phyloP scores from a whole-genome alignment of 1,139 yeast genomes.

The Nakaseomyces glabratus region DNA sequence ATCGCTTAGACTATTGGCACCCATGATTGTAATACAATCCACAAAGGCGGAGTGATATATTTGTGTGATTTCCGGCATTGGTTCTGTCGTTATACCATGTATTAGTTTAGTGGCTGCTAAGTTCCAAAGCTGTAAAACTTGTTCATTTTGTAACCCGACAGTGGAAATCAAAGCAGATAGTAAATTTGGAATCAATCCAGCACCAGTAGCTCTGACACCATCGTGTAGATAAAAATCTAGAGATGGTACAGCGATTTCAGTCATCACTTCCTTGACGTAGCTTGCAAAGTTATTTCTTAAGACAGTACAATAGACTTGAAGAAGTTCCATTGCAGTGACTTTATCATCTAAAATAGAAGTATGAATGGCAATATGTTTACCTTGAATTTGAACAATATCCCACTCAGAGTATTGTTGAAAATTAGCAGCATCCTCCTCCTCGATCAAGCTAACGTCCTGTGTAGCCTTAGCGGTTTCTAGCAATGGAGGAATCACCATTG shows the following conservation, averaged over 20 bases:
- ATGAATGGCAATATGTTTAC: slow-evolving; percentile 90
- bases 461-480: slow-evolving; percentile 77
- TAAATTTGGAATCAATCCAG: slow-evolving; percentile 72
- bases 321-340: slow-evolving; percentile 80
- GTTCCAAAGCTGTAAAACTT: slow-evolving; percentile 62
- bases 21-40: slow-evolving; percentile 59
- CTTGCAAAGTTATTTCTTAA: slow-evolving; percentile 76
- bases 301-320: slow-evolving; percentile 80
- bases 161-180: slow-evolving; percentile 61
- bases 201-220: slow-evolving; percentile 87
- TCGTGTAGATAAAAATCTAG: slow-evolving; percentile 87
- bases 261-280: slow-evolving; percentile 70
- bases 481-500: slow-evolving; percentile 83
- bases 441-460: slow-evolving; percentile 80
- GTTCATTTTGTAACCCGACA: slow-evolving; percentile 46
- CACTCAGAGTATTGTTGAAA: slow-evolving; percentile 82
- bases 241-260: slow-evolving; percentile 78
- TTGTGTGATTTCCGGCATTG: slow-evolving; percentile 73
- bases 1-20: slow-evolving; percentile 48
- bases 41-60: slow-evolving; percentile 68
- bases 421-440: slow-evolving; percentile 81
- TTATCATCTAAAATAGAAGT: slow-evolving; percentile 89
- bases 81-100: slow-evolving; percentile 63
- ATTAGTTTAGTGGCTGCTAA: slow-evolving; percentile 61
- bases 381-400: slow-evolving; percentile 88